These are phyloP conservation scores for Cladophialophora carrionii DNA, from an alignment of 2,329 filamentous ascomycete genomes.

Conservation along the genomic window DNA sequence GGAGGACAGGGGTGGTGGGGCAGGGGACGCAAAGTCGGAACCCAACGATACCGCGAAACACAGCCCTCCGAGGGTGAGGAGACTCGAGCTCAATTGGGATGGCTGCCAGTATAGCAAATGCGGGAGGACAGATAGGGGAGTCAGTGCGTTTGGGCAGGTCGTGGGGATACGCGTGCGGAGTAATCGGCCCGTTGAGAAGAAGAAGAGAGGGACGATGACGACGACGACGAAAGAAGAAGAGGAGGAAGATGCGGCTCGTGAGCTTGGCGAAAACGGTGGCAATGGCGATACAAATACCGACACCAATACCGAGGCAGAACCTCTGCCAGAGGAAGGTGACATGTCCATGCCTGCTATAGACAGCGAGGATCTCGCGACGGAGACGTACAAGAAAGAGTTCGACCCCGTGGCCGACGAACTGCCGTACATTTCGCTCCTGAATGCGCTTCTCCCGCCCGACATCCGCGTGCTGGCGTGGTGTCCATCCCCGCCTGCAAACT, in stretches of 20 bases:
- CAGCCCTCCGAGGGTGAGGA: constrained; percentile 16
- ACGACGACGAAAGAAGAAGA: background rate
- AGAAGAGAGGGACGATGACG: no score
- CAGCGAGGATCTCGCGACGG: constrained; percentile 45
- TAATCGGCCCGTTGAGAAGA: constrained; percentile 61
- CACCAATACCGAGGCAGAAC: no score
- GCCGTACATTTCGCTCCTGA: constrained; percentile 79
- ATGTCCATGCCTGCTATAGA: constrained; percentile 40
- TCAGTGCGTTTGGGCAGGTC: constrained; percentile 96
- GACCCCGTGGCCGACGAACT: constrained; percentile 79
- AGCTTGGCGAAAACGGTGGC: background rate
- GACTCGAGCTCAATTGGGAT: constrained; percentile 69
- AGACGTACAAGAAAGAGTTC: constrained; percentile 47
- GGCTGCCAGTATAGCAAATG: constrained; percentile 93
- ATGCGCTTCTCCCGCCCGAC: constrained; percentile 83
- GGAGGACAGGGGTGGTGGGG: no score
- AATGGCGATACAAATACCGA: background rate
- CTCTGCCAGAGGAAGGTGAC: background rate
- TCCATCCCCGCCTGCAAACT: constrained; percentile 73
- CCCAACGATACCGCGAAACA: no score
- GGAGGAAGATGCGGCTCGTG: background rate
- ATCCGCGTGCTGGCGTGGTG: constrained; percentile 95
- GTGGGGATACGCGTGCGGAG: constrained; percentile 82
- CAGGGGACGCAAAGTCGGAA: background rate
- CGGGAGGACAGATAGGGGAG: constrained; percentile 86